These are phyloP conservation scores for Colletotrichum tropicale DNA, from an alignment of 2,329 filamentous ascomycete species.

Conservation along the genomic window DNA sequence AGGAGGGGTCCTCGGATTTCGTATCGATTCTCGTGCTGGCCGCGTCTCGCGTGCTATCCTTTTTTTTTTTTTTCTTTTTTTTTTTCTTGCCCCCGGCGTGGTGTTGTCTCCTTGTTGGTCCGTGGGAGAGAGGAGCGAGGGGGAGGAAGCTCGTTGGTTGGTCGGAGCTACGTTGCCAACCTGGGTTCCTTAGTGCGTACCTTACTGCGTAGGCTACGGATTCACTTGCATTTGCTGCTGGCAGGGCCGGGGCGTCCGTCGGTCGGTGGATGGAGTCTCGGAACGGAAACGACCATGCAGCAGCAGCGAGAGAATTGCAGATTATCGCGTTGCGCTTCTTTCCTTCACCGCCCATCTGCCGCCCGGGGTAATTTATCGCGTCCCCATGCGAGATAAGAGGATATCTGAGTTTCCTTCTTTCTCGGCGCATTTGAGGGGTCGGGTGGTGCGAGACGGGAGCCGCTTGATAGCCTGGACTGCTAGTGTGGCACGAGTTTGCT, in stretches of 20 bases:
- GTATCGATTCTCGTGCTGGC: background rate
- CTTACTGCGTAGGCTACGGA: background rate
- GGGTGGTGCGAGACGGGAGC: background rate
- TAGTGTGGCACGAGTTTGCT: background rate
- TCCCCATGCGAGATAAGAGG: background rate
- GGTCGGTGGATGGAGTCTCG: background rate
- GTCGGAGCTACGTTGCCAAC: background rate
- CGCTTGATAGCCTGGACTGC: background rate
- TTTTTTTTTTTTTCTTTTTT: background rate
- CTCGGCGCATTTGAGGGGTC: background rate
- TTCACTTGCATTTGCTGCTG: background rate
- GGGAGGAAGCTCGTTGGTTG: background rate
- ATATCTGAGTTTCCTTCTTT: background rate
- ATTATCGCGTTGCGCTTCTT: background rate
- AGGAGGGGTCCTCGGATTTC: background rate
- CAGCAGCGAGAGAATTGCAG: background rate
- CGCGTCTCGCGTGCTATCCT: background rate
- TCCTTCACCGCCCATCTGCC: slow-evolving; percentile 3
- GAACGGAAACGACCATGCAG: background rate
- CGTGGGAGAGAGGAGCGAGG: background rate
- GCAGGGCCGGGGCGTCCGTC: background rate
- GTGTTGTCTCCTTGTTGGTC: background rate
- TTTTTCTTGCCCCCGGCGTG: background rate
- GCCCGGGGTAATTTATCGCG: background rate
- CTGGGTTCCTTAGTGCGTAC: background rate